Conservation (phyloP, 129 eudicot genomes). For the Flaveria sonorensis region DNA sequence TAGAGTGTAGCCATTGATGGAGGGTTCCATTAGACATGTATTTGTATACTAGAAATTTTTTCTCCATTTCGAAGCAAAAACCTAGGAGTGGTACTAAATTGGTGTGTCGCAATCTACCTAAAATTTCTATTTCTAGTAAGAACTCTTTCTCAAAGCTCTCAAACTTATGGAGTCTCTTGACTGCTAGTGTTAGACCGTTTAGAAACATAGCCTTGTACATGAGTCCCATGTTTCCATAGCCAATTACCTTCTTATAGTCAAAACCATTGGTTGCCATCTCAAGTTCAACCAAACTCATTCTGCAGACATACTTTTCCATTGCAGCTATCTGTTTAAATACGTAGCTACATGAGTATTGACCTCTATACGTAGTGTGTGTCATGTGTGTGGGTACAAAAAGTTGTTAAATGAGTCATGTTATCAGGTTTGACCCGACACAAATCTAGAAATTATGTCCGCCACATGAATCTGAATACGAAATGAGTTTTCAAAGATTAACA, state of each 20-base stretch:
- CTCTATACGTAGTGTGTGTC: no score
- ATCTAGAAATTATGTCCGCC: no score
- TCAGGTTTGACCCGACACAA: no score
- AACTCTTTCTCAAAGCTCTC: slow-evolving; percentile 46
- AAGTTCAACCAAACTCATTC: slow-evolving; percentile 41
- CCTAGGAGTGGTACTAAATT: slow-evolving; percentile 53
- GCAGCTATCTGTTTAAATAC: slow-evolving; percentile 28
- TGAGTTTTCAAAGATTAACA: no score
- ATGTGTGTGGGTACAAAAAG: no score
- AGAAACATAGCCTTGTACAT: slow-evolving; percentile 42
- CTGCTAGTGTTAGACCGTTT: slow-evolving; percentile 34
- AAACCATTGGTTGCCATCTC: slow-evolving; percentile 45
- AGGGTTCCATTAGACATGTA: slow-evolving; percentile 58
- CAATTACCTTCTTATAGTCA: slow-evolving; percentile 37
- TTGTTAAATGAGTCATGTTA: no score
- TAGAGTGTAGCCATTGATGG: slow-evolving; percentile 44
- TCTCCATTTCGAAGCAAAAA: slow-evolving; percentile 42
- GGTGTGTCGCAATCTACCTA: slow-evolving; percentile 41
- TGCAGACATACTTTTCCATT: slow-evolving; percentile 37
- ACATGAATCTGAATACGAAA: no score
- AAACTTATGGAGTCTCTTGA: slow-evolving; percentile 45
- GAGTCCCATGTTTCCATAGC: slow-evolving; percentile 44
- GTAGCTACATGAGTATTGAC: not conserved
- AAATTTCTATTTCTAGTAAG: slow-evolving; percentile 36
- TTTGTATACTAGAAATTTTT: slow-evolving; percentile 45